Evolutionary conservation across 768 basidiomycete species (phyloP).

Genomic region (Psilocybe subaeruginosa): DNA sequence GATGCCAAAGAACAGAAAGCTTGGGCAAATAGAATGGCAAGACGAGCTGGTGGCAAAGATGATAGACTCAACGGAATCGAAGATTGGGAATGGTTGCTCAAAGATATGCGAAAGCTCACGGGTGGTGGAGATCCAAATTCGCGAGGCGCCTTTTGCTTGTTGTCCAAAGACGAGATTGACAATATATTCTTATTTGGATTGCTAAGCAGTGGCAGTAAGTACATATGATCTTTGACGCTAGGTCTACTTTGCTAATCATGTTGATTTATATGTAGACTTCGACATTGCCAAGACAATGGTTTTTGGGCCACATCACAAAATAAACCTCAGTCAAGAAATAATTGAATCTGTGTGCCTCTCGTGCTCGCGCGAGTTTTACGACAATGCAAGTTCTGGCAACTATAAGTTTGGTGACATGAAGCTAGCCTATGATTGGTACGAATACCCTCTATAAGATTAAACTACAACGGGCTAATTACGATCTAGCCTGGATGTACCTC

Average conservation of each 20-base stretch:
- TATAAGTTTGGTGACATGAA: conserved; percentile 96
- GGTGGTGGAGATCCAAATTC: conserved; percentile 63
- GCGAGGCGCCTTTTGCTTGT: conserved; percentile 79
- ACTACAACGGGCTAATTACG: too few species aligned
- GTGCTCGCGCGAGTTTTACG: conserved; percentile 89
- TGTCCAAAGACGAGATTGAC: conserved; percentile 71
- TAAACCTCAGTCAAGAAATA: conserved; percentile 49
- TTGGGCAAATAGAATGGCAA: conserved; percentile 86
- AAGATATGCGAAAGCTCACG: conserved; percentile 87
- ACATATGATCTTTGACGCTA: not conserved
- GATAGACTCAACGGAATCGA: conserved; percentile 60
- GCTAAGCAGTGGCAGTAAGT: conserved; percentile 87
- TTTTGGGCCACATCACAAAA: conserved; percentile 43
- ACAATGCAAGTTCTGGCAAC: conserved; percentile 92
- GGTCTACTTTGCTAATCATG: not conserved
- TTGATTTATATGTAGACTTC: conserved; percentile 50
- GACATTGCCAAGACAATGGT: conserved; percentile 69
- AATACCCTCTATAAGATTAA: conserved; percentile 1
- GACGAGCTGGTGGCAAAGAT: conserved; percentile 59
- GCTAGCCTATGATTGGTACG: conserved; percentile 92
- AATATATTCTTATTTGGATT: conserved; percentile 88
- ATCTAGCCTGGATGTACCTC: conserved; percentile 75
- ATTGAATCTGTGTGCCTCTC: conserved; percentile 82
- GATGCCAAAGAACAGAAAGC: conserved; percentile 73
- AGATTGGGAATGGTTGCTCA: conserved; percentile 87